Evolutionary conservation across 257 asterid genomes (phyloP).

Genomic region (Solanum okadae): DNA sequence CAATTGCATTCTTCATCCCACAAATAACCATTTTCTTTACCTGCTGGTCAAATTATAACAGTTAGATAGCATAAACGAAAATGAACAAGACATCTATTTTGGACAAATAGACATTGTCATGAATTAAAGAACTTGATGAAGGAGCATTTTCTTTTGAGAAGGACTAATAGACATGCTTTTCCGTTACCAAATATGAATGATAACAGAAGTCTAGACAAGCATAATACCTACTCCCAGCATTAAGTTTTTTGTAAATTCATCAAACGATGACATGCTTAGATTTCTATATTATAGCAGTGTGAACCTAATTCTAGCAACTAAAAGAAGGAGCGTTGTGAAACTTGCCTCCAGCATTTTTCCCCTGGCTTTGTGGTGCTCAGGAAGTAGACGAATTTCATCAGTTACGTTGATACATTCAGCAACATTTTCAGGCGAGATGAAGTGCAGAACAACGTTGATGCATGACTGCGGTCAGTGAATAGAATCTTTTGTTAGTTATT

Average conservation of each 20-base stretch:
- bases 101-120: background rate
- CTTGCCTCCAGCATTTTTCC: conserved; percentile 65
- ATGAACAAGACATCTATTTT: background rate
- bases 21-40: conserved; percentile 72
- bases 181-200: background rate
- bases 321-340: background rate
- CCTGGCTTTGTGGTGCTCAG: conserved; percentile 67
- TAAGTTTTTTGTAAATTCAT: background rate
- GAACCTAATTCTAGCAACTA: background rate
- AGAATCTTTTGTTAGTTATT: background rate
- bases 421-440: conserved; percentile 91
- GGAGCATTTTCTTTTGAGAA: background rate
- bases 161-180: background rate
- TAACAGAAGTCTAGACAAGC: background rate
- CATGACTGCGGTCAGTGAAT: conserved; percentile 52
- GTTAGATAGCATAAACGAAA: background rate
- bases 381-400: conserved; percentile 85
- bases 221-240: background rate
- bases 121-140: background rate
- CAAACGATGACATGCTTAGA: background rate
- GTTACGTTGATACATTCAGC: conserved; percentile 58
- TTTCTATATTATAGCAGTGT: background rate
- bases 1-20: conserved; percentile 62
- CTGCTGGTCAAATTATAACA: conserved; percentile 27
- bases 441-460: conserved; percentile 65